phyloP scores from a whole-genome alignment of 2,329 filamentous ascomycete species.

The Verticillium isaacii region DNA sequence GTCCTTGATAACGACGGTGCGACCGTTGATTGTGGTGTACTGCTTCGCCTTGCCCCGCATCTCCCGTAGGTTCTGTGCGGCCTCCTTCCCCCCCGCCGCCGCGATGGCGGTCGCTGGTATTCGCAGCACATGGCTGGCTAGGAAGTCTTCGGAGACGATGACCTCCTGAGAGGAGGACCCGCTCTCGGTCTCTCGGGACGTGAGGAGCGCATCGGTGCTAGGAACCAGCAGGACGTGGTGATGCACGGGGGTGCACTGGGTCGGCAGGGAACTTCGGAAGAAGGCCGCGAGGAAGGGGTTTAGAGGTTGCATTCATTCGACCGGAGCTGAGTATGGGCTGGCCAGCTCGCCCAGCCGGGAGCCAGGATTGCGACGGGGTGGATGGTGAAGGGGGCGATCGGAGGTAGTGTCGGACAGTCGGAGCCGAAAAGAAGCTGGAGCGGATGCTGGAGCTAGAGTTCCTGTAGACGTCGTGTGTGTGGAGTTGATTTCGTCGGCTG shows the following conservation, averaged over 20 bases:
- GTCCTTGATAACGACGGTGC: slow-evolving; percentile 93
- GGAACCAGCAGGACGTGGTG: slow-evolving; percentile 94
- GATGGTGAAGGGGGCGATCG: background rate
- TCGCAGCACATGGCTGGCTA: slow-evolving; percentile 93
- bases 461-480: background rate
- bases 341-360: slow-evolving; percentile 9
- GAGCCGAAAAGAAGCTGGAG: background rate
- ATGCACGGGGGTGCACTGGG: slow-evolving; percentile 86
- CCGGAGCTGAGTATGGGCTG: slow-evolving; percentile 10
- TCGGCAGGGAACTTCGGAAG: slow-evolving; percentile 89
- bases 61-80: slow-evolving; percentile 67
- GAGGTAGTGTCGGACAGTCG: background rate
- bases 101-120: slow-evolving; percentile 55
- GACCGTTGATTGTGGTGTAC: slow-evolving; percentile 86
- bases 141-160: slow-evolving; percentile 85
- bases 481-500: background rate
- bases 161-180: slow-evolving; percentile 73
- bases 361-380: background rate
- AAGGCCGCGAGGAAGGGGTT: slow-evolving; percentile 98
- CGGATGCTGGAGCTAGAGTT: background rate
- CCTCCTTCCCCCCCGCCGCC: slow-evolving; percentile 51
- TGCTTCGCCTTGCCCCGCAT: slow-evolving; percentile 90
- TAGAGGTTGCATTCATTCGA: slow-evolving; percentile 77
- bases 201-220: slow-evolving; percentile 85
- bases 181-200: slow-evolving; percentile 81